Conservation (phyloP, 2,329 filamentous ascomycete species). For the Alternaria infectoria region DNA sequence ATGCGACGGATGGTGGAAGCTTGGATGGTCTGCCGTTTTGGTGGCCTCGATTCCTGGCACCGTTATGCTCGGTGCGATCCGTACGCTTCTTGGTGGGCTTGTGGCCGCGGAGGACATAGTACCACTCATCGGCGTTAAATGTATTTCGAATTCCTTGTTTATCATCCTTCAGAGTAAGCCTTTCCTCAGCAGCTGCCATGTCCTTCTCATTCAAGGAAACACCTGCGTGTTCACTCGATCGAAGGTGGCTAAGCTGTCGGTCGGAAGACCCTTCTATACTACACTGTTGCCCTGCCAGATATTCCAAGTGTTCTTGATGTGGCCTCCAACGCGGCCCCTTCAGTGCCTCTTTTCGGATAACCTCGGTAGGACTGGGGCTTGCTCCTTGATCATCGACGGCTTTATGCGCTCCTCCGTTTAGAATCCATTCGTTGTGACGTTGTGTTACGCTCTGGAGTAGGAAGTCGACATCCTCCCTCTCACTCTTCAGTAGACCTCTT, state of each 20-base stretch:
- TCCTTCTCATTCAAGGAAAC: not conserved
- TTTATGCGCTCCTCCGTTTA: not conserved
- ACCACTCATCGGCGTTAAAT: not conserved
- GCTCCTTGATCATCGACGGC: not conserved
- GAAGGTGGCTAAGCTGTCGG: not conserved
- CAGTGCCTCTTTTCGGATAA: not conserved
- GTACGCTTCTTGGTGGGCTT: not conserved
- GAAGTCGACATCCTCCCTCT: constrained; percentile 13
- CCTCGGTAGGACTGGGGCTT: not conserved
- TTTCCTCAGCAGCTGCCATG: not conserved
- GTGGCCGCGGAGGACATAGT: constrained; percentile 1
- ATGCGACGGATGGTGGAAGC: not conserved
- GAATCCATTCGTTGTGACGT: not conserved
- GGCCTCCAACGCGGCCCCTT: constrained; percentile 1
- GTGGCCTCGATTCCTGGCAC: not conserved
- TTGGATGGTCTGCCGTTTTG: not conserved
- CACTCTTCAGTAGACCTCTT: constrained; percentile 3
- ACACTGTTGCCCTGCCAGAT: not conserved
- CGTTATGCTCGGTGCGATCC: not conserved
- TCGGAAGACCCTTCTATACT: not conserved
- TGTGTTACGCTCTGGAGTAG: constrained; percentile 3
- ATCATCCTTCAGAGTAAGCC: not conserved
- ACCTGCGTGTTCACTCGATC: not conserved
- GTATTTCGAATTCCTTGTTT: not conserved
- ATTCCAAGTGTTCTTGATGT: not conserved